A percentile compares a stretch with the other conserved stretches of the same genome.
Conservation (phyloP, 768 basidiomycete genomes). For the Boletus barrowsii region DNA sequence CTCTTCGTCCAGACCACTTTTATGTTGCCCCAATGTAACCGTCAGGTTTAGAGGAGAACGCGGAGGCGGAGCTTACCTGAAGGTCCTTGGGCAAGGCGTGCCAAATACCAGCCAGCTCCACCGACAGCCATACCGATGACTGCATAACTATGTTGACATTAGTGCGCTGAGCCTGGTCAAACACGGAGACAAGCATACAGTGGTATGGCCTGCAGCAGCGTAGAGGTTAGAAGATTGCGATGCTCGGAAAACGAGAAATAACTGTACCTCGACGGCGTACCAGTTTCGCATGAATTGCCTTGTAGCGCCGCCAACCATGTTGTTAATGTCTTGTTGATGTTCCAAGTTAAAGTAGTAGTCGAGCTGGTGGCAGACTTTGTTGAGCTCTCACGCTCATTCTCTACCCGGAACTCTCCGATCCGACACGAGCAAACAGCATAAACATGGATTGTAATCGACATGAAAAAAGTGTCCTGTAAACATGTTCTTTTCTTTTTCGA, state of each 20-base stretch:
- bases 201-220: constrained; percentile 42
- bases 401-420: constrained; percentile 16
- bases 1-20: constrained; percentile 58
- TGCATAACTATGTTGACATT: constrained; percentile 37
- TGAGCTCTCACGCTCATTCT: constrained; percentile 14
- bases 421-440: constrained; percentile 13
- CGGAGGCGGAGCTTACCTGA: constrained; percentile 36
- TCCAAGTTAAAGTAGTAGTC: not conserved
- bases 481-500: constrained; percentile 6
- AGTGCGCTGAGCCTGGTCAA: constrained; percentile 7
- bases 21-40: not conserved
- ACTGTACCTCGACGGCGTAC: constrained; percentile 44
- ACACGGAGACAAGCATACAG: constrained; percentile 35
- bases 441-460: constrained; percentile 22
- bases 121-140: constrained; percentile 48
- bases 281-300: constrained; percentile 38
- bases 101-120: constrained; percentile 68
- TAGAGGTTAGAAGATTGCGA: not conserved
- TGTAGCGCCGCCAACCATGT: constrained; percentile 24
- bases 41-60: not conserved
- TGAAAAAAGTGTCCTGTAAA: constrained; percentile 27
- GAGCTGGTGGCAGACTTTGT: too few species aligned
- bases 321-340: not conserved
- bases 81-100: constrained; percentile 59
- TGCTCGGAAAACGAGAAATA: not conserved